Percentiles rank a stretch among this genome's conserved stretches.
phyloP scores from a whole-genome alignment of 2,329 filamentous ascomycete genomes.

The Verticillium tricorpus region DNA sequence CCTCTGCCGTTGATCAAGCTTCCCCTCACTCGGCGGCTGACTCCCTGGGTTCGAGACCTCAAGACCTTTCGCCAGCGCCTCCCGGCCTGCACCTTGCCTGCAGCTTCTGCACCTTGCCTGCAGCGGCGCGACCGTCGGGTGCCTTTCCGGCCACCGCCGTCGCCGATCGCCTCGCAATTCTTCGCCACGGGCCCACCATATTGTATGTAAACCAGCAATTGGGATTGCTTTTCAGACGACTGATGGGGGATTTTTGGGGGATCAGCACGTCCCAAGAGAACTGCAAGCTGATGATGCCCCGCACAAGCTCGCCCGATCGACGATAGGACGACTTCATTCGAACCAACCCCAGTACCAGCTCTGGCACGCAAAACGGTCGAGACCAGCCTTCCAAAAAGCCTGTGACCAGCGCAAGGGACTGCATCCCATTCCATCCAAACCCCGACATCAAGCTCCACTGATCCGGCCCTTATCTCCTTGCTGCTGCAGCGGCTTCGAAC shows the following conservation, averaged over 20 bases:
- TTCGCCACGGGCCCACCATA: not conserved
- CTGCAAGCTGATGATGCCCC: not conserved
- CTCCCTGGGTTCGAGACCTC: not conserved
- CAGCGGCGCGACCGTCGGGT: not conserved
- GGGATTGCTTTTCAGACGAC: not conserved
- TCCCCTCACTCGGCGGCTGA: not conserved
- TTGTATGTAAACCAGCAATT: not conserved
- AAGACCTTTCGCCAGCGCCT: not conserved
- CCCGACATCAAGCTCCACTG: not conserved
- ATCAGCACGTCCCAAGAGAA: not conserved
- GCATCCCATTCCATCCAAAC: not conserved
- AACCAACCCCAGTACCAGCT: not conserved
- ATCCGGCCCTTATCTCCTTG: not conserved
- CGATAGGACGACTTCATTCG: not conserved
- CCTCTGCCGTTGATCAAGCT: not conserved
- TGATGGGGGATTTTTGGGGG: not conserved
- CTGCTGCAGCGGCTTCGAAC: not conserved
- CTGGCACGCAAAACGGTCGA: not conserved
- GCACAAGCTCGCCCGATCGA: not conserved
- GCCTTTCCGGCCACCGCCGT: not conserved
- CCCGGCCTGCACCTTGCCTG: not conserved
- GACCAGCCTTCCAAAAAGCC: not conserved
- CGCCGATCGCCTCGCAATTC: not conserved
- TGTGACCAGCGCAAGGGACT: not conserved
- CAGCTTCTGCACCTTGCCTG: not conserved